Base-by-base conservation (phyloP, 2,329 filamentous ascomycete genomes). In the Thielaviopsis euricoi region DNA sequence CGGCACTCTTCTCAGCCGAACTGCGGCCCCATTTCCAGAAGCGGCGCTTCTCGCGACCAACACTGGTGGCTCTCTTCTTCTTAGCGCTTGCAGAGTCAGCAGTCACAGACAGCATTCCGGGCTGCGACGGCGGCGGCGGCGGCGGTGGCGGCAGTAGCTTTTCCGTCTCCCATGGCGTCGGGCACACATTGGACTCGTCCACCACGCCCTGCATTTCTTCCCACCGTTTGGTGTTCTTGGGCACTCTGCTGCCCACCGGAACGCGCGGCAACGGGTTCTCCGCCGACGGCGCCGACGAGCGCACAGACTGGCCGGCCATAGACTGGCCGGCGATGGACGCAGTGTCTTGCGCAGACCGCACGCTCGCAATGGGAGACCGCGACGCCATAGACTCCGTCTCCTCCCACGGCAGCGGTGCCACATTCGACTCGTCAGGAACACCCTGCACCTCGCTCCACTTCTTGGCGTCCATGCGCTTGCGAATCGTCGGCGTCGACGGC, bases 1-100 rank as follows among this genome's bases (percentile, higher is more conserved):
- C 13, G 7, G 26, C 52, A 12, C 19, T 54, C 33, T 54, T 40
- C 19, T 54, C 37, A 13, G 52, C 21, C 52, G n/a, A 54, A 19
- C 40, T 58, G 25, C 58, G 58, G 25, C 58, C 55, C 58, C 58
- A 60, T 29, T 53, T 56, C 58, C 58, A 60, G 37, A 51, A 55
- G 19, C 58, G 58, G 21, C 50, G 52, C 23, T 53, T 56, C 40
- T 57, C 58, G 5, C 25, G 51, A 15, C 37, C 46, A 54, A 57
- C 26, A 23, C 50, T 52, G 26, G 23, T 48, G 53, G 13, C 37
- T 5, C 37, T 15, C 37, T 33, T 40, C 23, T 53, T 58, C 23
- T 29, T 22, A 10, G 37, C 19, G 25, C 17, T 25, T 22, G 23
- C 43, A 17, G 15, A n/a, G 13, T 37, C 29, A 19, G 17, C 19